phyloP scores from a whole-genome alignment of 306 rosid species.

The Cyclanthera cordifolia region DNA sequence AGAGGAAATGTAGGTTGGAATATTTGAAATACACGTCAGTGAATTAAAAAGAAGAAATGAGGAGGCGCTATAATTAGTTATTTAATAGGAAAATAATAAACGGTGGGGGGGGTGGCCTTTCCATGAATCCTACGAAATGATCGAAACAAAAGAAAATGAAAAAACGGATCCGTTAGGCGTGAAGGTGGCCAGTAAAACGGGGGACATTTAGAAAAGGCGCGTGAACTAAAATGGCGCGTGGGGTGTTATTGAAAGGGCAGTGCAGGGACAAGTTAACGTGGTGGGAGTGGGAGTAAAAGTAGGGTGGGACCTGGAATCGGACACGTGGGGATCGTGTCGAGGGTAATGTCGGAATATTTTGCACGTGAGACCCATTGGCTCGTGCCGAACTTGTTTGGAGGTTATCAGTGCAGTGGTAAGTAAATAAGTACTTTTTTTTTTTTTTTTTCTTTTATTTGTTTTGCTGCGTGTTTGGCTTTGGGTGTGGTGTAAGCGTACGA shows the following conservation, averaged over 20 bases:
- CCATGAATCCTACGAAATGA: not conserved
- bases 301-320: not conserved
- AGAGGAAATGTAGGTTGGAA: too few relatives aligned
- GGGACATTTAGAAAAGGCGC: not conserved
- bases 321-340: not conserved
- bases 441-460: not conserved
- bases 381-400: not conserved
- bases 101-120: not conserved
- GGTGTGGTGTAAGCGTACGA: not conserved
- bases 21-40: too few relatives aligned
- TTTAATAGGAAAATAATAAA: too few relatives aligned
- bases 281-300: not conserved
- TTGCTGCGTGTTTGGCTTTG: not conserved
- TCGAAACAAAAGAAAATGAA: not conserved
- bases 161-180: not conserved
- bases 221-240: not conserved
- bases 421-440: not conserved
- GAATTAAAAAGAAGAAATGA: too few relatives aligned
- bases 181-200: not conserved
- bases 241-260: not conserved
- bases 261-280: not conserved
- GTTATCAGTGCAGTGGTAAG: not conserved
- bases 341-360: not conserved
- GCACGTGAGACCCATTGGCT: slow-evolving; percentile 9
- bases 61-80: too few relatives aligned